phyloP scores from a whole-genome alignment of 176 grass and related monocot genomes.

The Pontederia crassipes region DNA sequence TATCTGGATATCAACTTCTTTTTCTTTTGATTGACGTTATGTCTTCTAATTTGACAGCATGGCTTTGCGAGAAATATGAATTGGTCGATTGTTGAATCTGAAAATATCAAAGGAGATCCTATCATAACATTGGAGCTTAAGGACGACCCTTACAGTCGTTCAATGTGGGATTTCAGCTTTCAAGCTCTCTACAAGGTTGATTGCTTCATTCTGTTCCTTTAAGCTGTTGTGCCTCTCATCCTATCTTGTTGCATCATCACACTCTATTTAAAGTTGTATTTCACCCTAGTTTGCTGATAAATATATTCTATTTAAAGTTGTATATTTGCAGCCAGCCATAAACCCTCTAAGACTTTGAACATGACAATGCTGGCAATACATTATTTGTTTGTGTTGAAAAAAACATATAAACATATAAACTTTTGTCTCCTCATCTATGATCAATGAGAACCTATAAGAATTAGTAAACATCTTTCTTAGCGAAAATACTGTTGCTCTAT shows the following conservation, averaged over 20 bases:
- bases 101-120: constrained; percentile 63
- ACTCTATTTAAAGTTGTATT: too few species aligned
- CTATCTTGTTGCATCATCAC: too few species aligned
- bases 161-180: constrained; percentile 99
- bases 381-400: too few species aligned
- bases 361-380: too few species aligned
- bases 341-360: too few species aligned
- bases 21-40: constrained; percentile 11
- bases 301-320: too few species aligned
- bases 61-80: constrained; percentile 90
- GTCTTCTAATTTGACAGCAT: constrained; percentile 37
- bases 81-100: constrained; percentile 80
- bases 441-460: too few species aligned
- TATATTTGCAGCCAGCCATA: too few species aligned
- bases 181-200: constrained; percentile 87
- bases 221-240: neutral
- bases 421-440: too few species aligned
- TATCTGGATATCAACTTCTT: neutral
- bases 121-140: constrained; percentile 72
- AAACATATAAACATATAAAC: too few species aligned
- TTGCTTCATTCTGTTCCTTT: constrained; percentile 1
- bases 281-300: too few species aligned
- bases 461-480: neutral
- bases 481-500: neutral
- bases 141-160: constrained; percentile 71